Evolutionary conservation across 768 basidiomycete genomes (phyloP), one percentile per base, ranked within the genome.

Genomic region (Amanita phalloides): DNA sequence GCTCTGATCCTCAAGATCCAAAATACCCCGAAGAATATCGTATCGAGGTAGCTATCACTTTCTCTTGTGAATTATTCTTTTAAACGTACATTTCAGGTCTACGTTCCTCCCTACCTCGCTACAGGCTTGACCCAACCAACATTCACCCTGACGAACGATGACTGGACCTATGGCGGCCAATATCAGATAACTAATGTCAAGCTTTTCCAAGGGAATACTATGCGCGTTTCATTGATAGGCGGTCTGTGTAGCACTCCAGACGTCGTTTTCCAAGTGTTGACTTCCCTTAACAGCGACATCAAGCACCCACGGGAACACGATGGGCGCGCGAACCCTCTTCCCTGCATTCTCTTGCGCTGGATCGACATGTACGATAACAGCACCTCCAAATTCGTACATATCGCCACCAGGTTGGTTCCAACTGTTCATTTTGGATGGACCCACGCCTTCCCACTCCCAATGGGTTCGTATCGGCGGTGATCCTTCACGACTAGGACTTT

Each of bases 91-190:
- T 21, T 76, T 75, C 39, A 71, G 70, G 81, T 84, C 25, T 96
- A 95, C 68, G 77, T 87, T 58, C 95, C 95, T 5, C 89, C 87
- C 13, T 97, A 95, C 65, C 75, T 90, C 54, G 80, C 68, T 55
- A 66, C 77, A 55, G 85, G 85, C 8, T 66, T 73, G 55, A 62
- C 56, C 4, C 85, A 84, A 53, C 92, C 86, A 0, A 69, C 65
- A 39, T 85, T 81, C 62, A 79, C 71, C 21, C 71, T 86, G 41
- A 56, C 71, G 0, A 62, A 70, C 52, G 77, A 71, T 9, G 86
- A 90, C 60, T 89, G 86, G 85, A 63, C 58, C 0, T 79, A 82
- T 26, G 73, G 77, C 0, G 72, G 73, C 9, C 62, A 63, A n/a
- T 79, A 80, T 57, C 61, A 64, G 1, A 83, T 90, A 56, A 69